Conservation (phyloP, 106 monocot genomes). For the Acanthochlamys bracteata region DNA sequence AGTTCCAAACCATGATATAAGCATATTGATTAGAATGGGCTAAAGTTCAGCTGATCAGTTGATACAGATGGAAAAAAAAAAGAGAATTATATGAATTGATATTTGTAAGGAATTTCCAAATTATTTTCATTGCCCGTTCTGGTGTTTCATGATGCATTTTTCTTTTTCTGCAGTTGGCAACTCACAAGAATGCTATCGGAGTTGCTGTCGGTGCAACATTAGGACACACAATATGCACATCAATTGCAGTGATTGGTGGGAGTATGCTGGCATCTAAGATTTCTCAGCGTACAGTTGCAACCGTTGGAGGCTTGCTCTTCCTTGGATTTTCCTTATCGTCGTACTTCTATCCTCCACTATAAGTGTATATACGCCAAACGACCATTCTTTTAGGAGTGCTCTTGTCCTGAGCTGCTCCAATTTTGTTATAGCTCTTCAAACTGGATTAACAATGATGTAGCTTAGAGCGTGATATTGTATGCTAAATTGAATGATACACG, state of each 20-base stretch:
- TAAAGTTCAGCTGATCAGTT: no score
- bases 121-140: no score
- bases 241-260: slow-evolving; percentile 91
- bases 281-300: slow-evolving; percentile 86
- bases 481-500: no score
- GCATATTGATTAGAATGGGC: no score
- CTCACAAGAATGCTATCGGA: slow-evolving; percentile 14
- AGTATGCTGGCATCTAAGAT: slow-evolving; percentile 97
- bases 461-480: no score
- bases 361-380: slow-evolving; percentile 8
- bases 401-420: not conserved
- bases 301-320: slow-evolving; percentile 81
- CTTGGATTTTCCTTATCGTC: slow-evolving; percentile 90
- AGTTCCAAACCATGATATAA: no score
- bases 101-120: no score
- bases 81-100: no score
- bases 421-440: no score
- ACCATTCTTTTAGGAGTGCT: no score
- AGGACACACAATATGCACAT: slow-evolving; percentile 26
- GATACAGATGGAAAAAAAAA: no score
- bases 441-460: no score
- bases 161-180: slow-evolving; percentile 7
- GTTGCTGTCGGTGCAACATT: slow-evolving; percentile 13
- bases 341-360: slow-evolving; percentile 90
- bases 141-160: not conserved